Evolutionary conservation across 192 early-diverging fungal species (phyloP).

Genomic region (Radiomyces spectabilis): DNA sequence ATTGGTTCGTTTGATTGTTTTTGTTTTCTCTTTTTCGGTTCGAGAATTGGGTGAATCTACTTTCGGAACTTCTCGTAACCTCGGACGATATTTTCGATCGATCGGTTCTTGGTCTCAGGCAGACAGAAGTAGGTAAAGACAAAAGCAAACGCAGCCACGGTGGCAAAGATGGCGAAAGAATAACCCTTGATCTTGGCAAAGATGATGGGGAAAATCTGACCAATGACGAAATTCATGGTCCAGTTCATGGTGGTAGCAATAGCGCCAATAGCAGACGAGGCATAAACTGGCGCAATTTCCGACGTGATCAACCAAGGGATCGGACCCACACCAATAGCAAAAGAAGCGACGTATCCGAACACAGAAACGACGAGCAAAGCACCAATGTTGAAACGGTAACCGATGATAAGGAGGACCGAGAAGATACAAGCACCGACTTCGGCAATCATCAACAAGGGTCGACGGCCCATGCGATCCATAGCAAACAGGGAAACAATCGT

Average conservation of each 20-base stretch:
- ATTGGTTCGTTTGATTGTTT: too few species aligned
- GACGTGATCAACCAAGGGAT: conserved; percentile 78
- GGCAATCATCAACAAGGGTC: conserved; percentile 54
- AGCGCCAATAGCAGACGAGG: conserved; percentile 60
- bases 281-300: conserved; percentile 71
- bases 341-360: conserved; percentile 69
- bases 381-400: conserved; percentile 43
- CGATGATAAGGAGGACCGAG: conserved; percentile 57
- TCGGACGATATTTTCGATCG: conserved; percentile 44
- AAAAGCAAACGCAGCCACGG: conserved; percentile 24
- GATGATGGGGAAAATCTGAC: conserved; percentile 33
- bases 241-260: conserved; percentile 74
- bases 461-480: conserved; percentile 62
- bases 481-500: conserved; percentile 51
- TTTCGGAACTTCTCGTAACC: background rate
- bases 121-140: conserved; percentile 33
- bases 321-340: conserved; percentile 74
- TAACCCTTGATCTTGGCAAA: conserved; percentile 28
- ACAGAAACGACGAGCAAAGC: conserved; percentile 56
- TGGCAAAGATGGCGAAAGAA: conserved; percentile 39
- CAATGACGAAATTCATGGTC: conserved; percentile 40
- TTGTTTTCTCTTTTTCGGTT: too few species aligned
- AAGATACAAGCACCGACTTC: conserved; percentile 53
- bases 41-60: too few species aligned
- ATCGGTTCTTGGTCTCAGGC: conserved; percentile 47